phyloP scores from a whole-genome alignment of 805 yeast genomes.

The Hanseniaspora thailandica region DNA sequence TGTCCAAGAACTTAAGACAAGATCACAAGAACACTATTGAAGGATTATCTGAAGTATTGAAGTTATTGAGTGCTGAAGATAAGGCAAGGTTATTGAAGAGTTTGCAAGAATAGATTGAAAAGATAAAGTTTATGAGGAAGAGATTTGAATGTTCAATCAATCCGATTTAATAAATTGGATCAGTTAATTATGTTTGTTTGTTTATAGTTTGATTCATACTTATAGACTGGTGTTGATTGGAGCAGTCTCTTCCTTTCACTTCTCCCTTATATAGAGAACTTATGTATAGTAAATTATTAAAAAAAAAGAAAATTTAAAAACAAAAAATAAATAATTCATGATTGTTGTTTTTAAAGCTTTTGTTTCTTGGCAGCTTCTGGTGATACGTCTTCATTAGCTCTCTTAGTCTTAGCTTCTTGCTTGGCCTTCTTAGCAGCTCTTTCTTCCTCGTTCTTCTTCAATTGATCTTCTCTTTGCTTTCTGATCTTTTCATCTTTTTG shows the following conservation, averaged over 20 bases:
- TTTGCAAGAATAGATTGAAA: slow-evolving; percentile 20
- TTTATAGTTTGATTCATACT: slow-evolving; percentile 5
- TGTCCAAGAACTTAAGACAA: slow-evolving; percentile 47
- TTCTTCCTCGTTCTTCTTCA: slow-evolving; percentile 7
- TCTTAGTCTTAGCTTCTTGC: not conserved
- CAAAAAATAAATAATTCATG: not conserved
- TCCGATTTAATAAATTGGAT: not conserved
- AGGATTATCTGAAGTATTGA: slow-evolving; percentile 45
- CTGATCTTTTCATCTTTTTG: slow-evolving; percentile 11
- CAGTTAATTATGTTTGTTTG: slow-evolving; percentile 1
- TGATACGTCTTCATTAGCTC: not conserved
- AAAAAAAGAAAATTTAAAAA: slow-evolving; percentile 1
- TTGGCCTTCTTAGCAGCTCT: slow-evolving; percentile 1
- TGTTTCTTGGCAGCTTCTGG: slow-evolving; percentile 3
- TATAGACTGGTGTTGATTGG: slow-evolving; percentile 1
- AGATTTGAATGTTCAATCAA: not conserved
- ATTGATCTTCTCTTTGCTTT: slow-evolving; percentile 8
- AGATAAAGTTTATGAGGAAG: not conserved
- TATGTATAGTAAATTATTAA: not conserved
- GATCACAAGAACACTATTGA: slow-evolving; percentile 43
- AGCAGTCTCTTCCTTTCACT: not conserved
- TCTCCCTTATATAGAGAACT: not conserved
- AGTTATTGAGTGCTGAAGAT: slow-evolving; percentile 43
- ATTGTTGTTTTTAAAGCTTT: not conserved
- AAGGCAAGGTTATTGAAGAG: slow-evolving; percentile 35